These are phyloP conservation scores for Tulasnella calospora DNA, from an alignment of 768 basidiomycete genomes.

Conservation along the genomic window DNA sequence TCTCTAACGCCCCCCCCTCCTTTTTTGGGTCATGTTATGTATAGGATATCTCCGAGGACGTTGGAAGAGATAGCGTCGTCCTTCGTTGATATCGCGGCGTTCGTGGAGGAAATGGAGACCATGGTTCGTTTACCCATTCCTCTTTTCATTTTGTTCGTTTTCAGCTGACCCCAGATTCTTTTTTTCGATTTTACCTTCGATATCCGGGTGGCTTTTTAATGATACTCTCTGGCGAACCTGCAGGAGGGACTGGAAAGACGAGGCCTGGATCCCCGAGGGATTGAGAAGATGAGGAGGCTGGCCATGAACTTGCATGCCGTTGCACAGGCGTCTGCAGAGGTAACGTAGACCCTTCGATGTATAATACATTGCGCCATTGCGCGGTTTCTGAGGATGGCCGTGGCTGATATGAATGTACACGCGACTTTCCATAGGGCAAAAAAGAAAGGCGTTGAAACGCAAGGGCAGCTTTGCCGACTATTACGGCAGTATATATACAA, in stretches of 20 bases:
- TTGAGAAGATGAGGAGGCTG: constrained; percentile 22
- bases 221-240: not conserved
- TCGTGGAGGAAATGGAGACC: constrained; percentile 24
- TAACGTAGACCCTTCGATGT: not conserved
- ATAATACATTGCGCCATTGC: not conserved
- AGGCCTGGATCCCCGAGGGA: constrained; percentile 19
- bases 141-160: not conserved
- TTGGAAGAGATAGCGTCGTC: constrained; percentile 21
- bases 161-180: not conserved
- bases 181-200: not conserved
- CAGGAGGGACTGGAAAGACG: constrained; percentile 23
- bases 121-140: not conserved
- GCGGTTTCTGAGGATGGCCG: not conserved
- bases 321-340: not conserved
- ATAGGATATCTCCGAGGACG: constrained; percentile 14
- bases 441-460: not conserved
- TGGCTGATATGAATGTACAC: not conserved
- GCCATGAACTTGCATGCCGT: constrained; percentile 20
- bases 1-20: not conserved
- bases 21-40: not conserved
- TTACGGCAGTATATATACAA: not conserved
- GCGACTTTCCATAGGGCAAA: not conserved
- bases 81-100: constrained; percentile 22
- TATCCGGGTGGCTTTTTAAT: not conserved
- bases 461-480: too few species aligned